Conservation (phyloP, 192 early-diverging fungal genomes). For the Phlyctochytrium arcticum region DNA sequence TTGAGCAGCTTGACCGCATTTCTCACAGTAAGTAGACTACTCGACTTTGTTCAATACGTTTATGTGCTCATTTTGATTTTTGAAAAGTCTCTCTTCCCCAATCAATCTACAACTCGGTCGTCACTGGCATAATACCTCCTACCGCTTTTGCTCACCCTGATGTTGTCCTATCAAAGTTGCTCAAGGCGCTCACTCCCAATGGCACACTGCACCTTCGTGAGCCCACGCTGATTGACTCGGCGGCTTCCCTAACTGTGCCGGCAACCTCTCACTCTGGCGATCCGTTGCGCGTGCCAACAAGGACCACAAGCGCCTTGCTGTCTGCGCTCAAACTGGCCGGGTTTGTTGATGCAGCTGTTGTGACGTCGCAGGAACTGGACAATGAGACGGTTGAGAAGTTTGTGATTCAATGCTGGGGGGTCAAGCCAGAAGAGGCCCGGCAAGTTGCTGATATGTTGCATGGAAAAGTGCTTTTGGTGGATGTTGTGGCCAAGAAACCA, state of each 20-base stretch:
- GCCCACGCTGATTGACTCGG: slow-evolving; percentile 51
- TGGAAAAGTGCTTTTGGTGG: slow-evolving; percentile 46
- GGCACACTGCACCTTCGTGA: slow-evolving; percentile 67
- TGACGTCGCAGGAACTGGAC: slow-evolving; percentile 21
- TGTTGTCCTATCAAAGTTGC: slow-evolving; percentile 55
- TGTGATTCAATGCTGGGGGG: slow-evolving; percentile 56
- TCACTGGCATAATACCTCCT: slow-evolving; percentile 50
- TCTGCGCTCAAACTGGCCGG: slow-evolving; percentile 79
- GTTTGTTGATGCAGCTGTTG: slow-evolving; percentile 65
- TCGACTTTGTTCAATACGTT: not conserved
- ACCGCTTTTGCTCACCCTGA: slow-evolving; percentile 62
- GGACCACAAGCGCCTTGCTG: slow-evolving; percentile 56
- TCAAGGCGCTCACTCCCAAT: slow-evolving; percentile 61
- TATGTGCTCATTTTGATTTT: not conserved
- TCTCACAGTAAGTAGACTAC: slow-evolving; percentile 32
- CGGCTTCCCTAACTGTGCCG: slow-evolving; percentile 29
- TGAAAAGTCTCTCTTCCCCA: slow-evolving; percentile 27
- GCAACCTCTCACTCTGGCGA: slow-evolving; percentile 11
- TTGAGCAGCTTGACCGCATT: slow-evolving; percentile 84
- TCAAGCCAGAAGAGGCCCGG: slow-evolving; percentile 39
- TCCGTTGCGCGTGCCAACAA: slow-evolving; percentile 44
- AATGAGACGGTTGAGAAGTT: slow-evolving; percentile 42
- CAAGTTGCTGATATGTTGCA: slow-evolving; percentile 26
- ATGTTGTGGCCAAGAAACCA: slow-evolving; percentile 63
- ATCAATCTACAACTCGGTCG: slow-evolving; percentile 59